Percentiles rank a stretch among this genome's conserved stretches.
These are phyloP conservation scores for Monilinia fructigena DNA, from an alignment of 2,329 filamentous ascomycete genomes.

Conservation along the genomic window DNA sequence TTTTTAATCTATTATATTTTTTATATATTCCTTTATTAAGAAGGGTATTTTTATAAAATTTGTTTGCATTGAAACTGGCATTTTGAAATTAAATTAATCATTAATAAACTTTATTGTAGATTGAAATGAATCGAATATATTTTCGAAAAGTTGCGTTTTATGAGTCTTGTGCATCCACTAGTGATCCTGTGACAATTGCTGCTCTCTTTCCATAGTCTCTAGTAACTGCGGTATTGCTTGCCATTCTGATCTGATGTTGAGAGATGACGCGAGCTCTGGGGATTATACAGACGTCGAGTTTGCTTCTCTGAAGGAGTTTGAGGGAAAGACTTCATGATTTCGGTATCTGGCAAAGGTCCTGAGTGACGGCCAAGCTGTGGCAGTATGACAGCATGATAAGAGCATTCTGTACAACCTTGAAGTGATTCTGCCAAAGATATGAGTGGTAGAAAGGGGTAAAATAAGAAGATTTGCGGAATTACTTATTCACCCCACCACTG, in stretches of 20 bases:
- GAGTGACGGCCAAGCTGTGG: not conserved
- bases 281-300: not conserved
- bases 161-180: too few species aligned
- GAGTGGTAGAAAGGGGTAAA: not conserved
- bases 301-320: not conserved
- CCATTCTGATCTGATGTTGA: slow-evolving; percentile 6
- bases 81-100: too few species aligned
- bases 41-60: too few species aligned
- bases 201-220: slow-evolving; percentile 39
- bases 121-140: too few species aligned
- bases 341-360: not conserved
- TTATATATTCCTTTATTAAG: too few species aligned
- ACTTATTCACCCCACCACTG: too few species aligned
- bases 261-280: not conserved
- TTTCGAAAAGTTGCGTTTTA: too few species aligned
- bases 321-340: slow-evolving; percentile 5
- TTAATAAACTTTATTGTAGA: too few species aligned
- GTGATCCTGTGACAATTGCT: slow-evolving; percentile 43
- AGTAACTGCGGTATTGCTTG: slow-evolving; percentile 33
- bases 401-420: not conserved
- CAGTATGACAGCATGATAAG: not conserved
- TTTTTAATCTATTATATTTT: too few species aligned
- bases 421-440: not conserved
- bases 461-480: slow-evolving; percentile 3
- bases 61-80: too few species aligned